Evolutionary conservation across 1,139 yeast genomes (phyloP), one percentile per base, ranked within the genome.

Genomic region (Lodderomyces parapsilosis): DNA sequence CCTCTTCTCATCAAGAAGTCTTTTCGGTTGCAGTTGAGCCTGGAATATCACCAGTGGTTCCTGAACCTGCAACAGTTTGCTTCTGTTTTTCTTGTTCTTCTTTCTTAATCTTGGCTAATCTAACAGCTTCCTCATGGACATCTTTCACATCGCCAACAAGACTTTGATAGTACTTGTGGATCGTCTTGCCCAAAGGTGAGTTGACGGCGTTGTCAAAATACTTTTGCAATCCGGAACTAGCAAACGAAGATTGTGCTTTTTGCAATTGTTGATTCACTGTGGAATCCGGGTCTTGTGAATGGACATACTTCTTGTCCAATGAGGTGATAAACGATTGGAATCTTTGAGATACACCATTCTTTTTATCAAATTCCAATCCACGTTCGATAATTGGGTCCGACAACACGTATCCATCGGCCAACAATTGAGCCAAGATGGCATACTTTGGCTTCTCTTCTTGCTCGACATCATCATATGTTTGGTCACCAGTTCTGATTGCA

Each of bases 371-470:
- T 17, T 74, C 78, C 43, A 83, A 68, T 14, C 85, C 81, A 57
- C 76, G 76, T 44, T 78, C 74, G 42, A 86, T 70, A 38, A 85
- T 68, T 45, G 73, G 66, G 59, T 86, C 94, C 40, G 85, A 75
- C 35, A 86, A 61, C 20, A 72, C 75, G 59, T 86, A 86, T 4
- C 95, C 95, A 23, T 80, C 78, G 24, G 90, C 75, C 50, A 86
- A 71, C 54, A 84, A 76, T 62, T 86, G 93, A 1, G 94, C 93
- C 66, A 85, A 69, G 46, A 86, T 81, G 20, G 89, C 81, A 48
- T 82, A 67, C 57, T 85, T 84, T 45, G 95, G 95, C 65, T 86
- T 86, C 51, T 79, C 81, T 56, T 86, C 95, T 62, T 86, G 95
- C 2, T 73, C 66, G 45, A 85, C 76, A 54, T 83, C 90, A 47